Evolutionary conservation across 169 alveolate genomes (phyloP).

Genomic region (Cryptosporidium xiaoi): DNA sequence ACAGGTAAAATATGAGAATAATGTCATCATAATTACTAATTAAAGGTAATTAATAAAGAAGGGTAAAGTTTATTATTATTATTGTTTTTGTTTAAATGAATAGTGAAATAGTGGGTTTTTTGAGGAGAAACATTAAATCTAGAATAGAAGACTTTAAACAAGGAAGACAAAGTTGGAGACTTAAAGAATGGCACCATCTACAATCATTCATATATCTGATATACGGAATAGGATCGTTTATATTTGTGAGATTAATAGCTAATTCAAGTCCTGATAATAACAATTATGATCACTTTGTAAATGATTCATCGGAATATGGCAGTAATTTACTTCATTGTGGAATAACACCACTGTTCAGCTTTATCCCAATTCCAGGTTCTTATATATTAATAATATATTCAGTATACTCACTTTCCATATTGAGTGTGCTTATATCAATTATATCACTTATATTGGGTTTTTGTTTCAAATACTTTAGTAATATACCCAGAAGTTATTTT

Average conservation of each 20-base stretch:
- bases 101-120: slow-evolving; percentile 17
- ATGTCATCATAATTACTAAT: no score
- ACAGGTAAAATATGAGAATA: no score
- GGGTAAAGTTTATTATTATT: not conserved
- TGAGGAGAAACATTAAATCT: slow-evolving; percentile 3
- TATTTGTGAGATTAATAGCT: slow-evolving; percentile 58
- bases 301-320: slow-evolving; percentile 39
- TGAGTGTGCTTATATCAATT: slow-evolving; percentile 37
- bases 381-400: slow-evolving; percentile 36
- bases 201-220: slow-evolving; percentile 33
- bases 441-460: slow-evolving; percentile 47
- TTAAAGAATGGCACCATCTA: slow-evolving; percentile 65
- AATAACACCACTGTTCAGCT: slow-evolving; percentile 56
- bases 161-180: slow-evolving; percentile 74
- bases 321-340: slow-evolving; percentile 50
- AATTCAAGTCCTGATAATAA: slow-evolving; percentile 55
- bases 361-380: slow-evolving; percentile 72
- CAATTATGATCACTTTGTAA: slow-evolving; percentile 66
- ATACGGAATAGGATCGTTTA: slow-evolving; percentile 32
- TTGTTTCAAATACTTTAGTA: slow-evolving; percentile 51
- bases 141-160: slow-evolving; percentile 57
- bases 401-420: slow-evolving; percentile 23
- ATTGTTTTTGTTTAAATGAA: slow-evolving; percentile 25
- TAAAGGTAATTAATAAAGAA: no score
- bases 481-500: slow-evolving; percentile 67